These are phyloP conservation scores for Solanum medicagineum DNA, from an alignment of 257 asterid species.

Conservation along the genomic window DNA sequence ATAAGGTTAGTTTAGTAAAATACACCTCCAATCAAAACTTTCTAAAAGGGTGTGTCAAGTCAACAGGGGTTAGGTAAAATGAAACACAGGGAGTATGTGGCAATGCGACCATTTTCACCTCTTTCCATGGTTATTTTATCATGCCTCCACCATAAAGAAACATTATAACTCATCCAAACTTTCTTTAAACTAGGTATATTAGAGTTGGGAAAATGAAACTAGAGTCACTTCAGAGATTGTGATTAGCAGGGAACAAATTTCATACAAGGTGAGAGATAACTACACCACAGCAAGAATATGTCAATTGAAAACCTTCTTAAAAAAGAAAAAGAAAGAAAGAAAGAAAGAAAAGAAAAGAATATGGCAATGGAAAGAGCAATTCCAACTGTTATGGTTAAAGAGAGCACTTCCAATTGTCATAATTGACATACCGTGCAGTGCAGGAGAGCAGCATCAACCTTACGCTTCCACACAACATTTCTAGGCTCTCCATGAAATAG, in stretches of 20 bases:
- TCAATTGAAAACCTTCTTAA: background rate
- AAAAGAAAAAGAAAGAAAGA: background rate
- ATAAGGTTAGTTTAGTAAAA: too few relatives aligned
- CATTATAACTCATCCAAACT: background rate
- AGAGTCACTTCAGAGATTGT: background rate
- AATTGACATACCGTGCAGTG: slow-evolving; percentile 42
- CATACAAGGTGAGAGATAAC: background rate
- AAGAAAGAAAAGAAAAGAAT: background rate
- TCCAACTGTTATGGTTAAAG: background rate
- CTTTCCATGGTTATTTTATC: background rate
- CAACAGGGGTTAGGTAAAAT: background rate
- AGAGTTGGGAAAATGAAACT: background rate
- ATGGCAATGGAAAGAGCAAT: background rate
- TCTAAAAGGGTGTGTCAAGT: background rate
- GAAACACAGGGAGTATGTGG: background rate
- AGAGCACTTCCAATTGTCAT: background rate
- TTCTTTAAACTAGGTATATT: background rate
- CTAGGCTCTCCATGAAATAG: slow-evolving; percentile 72
- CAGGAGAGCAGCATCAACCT: slow-evolving; percentile 66
- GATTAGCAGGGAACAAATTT: background rate
- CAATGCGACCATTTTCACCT: background rate
- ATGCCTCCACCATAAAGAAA: background rate
- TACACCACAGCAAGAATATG: background rate
- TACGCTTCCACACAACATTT: slow-evolving; percentile 77
- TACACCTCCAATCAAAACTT: too few relatives aligned